Conservation (phyloP, 495 filamentous ascomycete species). For the Achaetomiella virescens region DNA sequence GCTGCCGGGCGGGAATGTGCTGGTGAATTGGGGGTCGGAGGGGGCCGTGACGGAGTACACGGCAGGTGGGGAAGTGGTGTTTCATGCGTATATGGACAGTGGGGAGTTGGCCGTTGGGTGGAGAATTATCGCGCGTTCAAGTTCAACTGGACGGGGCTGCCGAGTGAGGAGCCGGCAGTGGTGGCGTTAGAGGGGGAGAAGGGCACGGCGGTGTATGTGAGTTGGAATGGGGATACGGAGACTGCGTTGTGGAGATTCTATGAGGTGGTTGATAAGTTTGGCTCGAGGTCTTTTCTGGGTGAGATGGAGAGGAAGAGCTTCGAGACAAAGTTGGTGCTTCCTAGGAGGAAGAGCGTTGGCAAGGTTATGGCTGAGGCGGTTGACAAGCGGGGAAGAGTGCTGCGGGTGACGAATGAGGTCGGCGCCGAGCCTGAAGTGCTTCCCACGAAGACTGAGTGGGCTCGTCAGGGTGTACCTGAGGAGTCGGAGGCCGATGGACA, state of each 20-base stretch:
- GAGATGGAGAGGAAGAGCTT: constrained; percentile 28
- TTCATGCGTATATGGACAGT: constrained; percentile 36
- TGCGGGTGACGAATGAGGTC: constrained; percentile 22
- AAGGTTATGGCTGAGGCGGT: constrained; percentile 29
- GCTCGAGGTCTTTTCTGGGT: constrained; percentile 24
- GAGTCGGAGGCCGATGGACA: not conserved
- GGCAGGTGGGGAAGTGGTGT: constrained; percentile 46
- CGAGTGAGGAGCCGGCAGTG: constrained; percentile 30
- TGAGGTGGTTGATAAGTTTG: constrained; percentile 18
- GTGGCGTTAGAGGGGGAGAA: constrained; percentile 23
- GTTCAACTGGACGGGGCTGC: constrained; percentile 35
- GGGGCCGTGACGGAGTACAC: constrained; percentile 54
- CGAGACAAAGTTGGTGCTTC: constrained; percentile 27
- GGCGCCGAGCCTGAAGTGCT: constrained; percentile 25
- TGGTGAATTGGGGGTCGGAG: constrained; percentile 58
- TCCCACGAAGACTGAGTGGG: not conserved
- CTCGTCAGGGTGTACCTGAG: not conserved
- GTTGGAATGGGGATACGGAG: constrained; percentile 40
- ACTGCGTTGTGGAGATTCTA: constrained; percentile 31
- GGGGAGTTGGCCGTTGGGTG: constrained; percentile 24
- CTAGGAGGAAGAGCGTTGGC: not conserved
- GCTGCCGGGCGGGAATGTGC: constrained; percentile 48
- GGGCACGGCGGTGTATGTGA: constrained; percentile 28
- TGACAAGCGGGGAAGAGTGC: constrained; percentile 18
- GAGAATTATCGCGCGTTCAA: constrained; percentile 35